Percentiles rank a stretch among this genome's conserved stretches.
phyloP scores from a whole-genome alignment of 2,329 filamentous ascomycete genomes.

The Fusarium sulawesiense region DNA sequence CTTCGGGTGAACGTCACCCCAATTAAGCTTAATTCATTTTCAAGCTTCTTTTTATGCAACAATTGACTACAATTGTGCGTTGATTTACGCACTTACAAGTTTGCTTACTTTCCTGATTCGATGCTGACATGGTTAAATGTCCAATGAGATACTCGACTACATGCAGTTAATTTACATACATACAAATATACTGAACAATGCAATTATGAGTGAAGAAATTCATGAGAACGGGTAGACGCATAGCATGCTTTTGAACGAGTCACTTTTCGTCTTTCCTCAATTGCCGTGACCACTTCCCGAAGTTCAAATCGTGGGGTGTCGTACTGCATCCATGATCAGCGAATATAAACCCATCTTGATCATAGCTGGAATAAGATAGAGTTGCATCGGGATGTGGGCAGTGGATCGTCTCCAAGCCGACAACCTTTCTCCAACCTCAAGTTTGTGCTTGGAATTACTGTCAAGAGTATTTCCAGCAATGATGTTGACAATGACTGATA shows the following conservation, averaged over 20 bases:
- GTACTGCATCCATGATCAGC: conserved; percentile 26
- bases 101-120: neutral
- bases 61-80: neutral
- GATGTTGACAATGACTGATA: neutral
- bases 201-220: neutral
- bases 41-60: conserved; percentile 11
- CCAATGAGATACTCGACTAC: neutral
- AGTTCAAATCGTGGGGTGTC: conserved; percentile 13
- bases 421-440: neutral
- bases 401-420: neutral
- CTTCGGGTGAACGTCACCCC: neutral
- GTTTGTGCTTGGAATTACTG: neutral
- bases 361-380: neutral
- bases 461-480: conserved; percentile 1
- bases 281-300: conserved; percentile 33
- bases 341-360: neutral
- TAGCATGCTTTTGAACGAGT: neutral
- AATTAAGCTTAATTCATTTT: conserved; percentile 29
- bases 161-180: neutral
- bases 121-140: neutral
- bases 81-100: neutral
- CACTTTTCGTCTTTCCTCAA: neutral
- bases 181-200: neutral
- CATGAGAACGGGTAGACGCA: no score
- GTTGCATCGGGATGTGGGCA: conserved; percentile 16